A percentile compares a stretch with the other conserved stretches of the same genome.
These are phyloP conservation scores for Phanerochaete sordida DNA, from an alignment of 768 basidiomycete genomes.

Conservation along the genomic window DNA sequence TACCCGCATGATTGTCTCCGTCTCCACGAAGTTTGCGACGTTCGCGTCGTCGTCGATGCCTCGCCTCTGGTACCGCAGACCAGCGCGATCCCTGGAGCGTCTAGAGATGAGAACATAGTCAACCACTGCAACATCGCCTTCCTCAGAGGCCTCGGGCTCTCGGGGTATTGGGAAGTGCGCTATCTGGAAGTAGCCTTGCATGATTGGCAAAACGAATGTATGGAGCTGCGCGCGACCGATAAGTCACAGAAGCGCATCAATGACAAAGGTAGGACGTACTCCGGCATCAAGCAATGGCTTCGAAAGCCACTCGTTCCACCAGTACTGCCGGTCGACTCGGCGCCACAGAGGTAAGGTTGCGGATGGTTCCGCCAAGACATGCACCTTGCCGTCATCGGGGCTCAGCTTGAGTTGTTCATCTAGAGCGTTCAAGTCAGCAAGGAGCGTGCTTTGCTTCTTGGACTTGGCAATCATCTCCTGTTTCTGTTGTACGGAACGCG, in stretches of 20 bases:
- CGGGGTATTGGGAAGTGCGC: conserved; percentile 62
- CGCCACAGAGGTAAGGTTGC: conserved; percentile 86
- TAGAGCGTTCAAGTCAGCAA: conserved; percentile 58
- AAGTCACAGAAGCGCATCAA: background rate
- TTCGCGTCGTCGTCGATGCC: conserved; percentile 92
- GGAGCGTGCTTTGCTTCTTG: conserved; percentile 54
- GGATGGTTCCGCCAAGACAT: conserved; percentile 67
- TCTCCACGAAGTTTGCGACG: conserved; percentile 96
- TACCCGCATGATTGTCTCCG: conserved; percentile 83
- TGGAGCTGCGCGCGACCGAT: conserved; percentile 56
- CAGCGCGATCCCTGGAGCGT: conserved; percentile 84
- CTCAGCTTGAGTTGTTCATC: conserved; percentile 24
- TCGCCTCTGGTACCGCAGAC: conserved; percentile 89
- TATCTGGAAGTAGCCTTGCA: conserved; percentile 90
- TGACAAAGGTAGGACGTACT: conserved; percentile 40
- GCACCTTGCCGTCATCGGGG: conserved; percentile 35
- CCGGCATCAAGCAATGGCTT: conserved; percentile 87
- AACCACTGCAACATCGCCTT: conserved; percentile 41
- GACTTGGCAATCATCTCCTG: conserved; percentile 59
- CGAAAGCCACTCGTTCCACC: conserved; percentile 93
- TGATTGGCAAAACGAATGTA: conserved; percentile 82
- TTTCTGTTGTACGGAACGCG: conserved; percentile 80
- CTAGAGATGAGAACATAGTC: conserved; percentile 85
- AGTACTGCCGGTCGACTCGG: conserved; percentile 84
- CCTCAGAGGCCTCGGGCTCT: conserved; percentile 36